These are phyloP conservation scores for Blastocladiella emersonii DNA, from an alignment of 371 early-diverging fungal genomes.

Conservation along the genomic window DNA sequence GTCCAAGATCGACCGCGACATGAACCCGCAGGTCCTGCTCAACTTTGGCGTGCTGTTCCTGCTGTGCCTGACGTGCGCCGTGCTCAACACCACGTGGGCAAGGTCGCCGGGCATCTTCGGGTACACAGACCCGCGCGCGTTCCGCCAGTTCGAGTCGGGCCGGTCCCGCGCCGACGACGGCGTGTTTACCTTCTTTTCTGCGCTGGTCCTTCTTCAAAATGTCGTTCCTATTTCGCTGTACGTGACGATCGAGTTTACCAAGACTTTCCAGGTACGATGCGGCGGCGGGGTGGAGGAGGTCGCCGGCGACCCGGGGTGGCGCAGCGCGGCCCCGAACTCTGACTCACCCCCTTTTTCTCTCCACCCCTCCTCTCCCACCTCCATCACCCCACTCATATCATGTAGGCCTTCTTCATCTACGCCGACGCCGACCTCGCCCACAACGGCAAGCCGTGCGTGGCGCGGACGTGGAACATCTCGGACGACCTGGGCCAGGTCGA, in stretches of 20 bases:
- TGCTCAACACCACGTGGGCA: background rate
- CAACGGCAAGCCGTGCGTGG: conserved; percentile 57
- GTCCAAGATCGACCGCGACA: conserved; percentile 79
- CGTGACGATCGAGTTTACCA: conserved; percentile 85
- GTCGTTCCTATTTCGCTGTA: conserved; percentile 93
- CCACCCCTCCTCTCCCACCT: too few species aligned
- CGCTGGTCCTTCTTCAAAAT: conserved; percentile 55
- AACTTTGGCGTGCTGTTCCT: background rate
- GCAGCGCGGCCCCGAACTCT: too few species aligned
- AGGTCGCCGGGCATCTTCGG: background rate
- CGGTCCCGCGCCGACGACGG: background rate
- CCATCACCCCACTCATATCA: too few species aligned
- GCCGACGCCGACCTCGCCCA: conserved; percentile 76
- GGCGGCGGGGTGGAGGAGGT: too few species aligned
- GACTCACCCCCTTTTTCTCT: too few species aligned
- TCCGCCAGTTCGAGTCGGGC: background rate
- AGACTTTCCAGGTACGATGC: conserved; percentile 45
- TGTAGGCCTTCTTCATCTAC: conserved; percentile 68
- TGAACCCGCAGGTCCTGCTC: conserved; percentile 57
- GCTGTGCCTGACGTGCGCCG: conserved; percentile 2
- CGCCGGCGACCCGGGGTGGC: too few species aligned
- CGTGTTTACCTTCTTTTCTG: background rate
- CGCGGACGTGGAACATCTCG: conserved; percentile 65
- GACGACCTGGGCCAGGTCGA: conserved; percentile 69
- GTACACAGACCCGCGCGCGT: background rate